A percentile compares a stretch with the other conserved stretches of the same genome.
phyloP scores from a whole-genome alignment of 202 grass and related monocot species.

The Schoenoplectus tabernaemontani region DNA sequence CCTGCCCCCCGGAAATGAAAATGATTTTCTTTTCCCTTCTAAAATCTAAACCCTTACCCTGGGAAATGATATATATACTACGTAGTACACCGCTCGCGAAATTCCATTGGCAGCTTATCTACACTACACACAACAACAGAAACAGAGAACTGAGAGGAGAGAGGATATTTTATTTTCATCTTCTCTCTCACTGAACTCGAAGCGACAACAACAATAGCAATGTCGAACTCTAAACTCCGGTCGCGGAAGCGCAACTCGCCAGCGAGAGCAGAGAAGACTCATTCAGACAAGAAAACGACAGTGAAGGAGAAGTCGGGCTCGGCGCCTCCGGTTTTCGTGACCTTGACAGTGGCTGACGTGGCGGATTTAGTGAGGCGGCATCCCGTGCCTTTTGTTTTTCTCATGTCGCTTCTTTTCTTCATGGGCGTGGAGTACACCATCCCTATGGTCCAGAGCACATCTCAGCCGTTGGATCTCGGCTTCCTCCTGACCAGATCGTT shows the following conservation, averaged over 20 bases:
- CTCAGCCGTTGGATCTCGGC: conserved; percentile 63
- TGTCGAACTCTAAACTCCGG: conserved; percentile 11
- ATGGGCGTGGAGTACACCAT: conserved; percentile 93
- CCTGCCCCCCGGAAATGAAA: neutral
- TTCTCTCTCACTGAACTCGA: neutral
- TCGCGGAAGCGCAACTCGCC: neutral
- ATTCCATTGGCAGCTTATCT: neutral
- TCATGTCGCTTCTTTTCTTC: conserved; percentile 54
- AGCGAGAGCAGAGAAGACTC: neutral
- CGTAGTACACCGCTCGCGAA: neutral
- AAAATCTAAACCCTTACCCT: no score
- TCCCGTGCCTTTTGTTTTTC: conserved; percentile 42
- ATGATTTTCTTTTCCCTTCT: neutral
- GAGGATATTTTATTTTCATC: neutral
- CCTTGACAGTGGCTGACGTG: conserved; percentile 26
- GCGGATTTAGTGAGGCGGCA: conserved; percentile 29
- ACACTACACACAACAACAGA: neutral
- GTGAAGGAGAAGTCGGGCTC: neutral
- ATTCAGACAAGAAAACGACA: neutral
- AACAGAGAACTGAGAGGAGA: neutral
- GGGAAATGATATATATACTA: neutral
- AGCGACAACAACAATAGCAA: neutral
- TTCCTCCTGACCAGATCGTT: conserved; percentile 45
- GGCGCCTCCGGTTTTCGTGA: neutral
- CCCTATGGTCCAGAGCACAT: conserved; percentile 45